Evolutionary conservation across 805 yeast species (phyloP).

Genomic region (Zygosaccharomyces kombuchaensis): DNA sequence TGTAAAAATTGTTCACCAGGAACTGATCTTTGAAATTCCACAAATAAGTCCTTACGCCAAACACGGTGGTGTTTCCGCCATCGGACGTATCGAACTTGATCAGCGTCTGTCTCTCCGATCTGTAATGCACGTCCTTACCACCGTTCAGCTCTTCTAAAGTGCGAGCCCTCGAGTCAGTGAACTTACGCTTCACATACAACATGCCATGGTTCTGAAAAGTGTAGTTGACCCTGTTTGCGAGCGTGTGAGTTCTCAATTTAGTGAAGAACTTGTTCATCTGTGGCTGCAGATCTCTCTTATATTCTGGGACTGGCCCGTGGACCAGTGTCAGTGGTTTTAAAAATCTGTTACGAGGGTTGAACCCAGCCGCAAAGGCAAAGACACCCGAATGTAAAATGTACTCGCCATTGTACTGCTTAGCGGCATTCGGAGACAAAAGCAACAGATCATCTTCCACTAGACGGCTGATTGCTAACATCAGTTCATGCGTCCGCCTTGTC

Average conservation of each 20-base stretch:
- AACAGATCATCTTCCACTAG: slow-evolving; percentile 63
- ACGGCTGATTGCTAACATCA: slow-evolving; percentile 26
- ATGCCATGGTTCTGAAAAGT: slow-evolving; percentile 57
- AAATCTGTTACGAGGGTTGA: slow-evolving; percentile 54
- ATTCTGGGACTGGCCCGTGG: slow-evolving; percentile 72
- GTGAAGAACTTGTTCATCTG: slow-evolving; percentile 68
- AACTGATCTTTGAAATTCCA: slow-evolving; percentile 21
- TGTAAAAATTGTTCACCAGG: slow-evolving; percentile 44
- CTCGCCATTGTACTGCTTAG: slow-evolving; percentile 44
- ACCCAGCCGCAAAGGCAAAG: slow-evolving; percentile 68
- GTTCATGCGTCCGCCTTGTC: slow-evolving; percentile 20
- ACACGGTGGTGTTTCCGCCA: slow-evolving; percentile 34
- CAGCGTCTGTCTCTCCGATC: slow-evolving; percentile 57
- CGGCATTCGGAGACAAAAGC: slow-evolving; percentile 42
- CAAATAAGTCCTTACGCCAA: slow-evolving; percentile 54
- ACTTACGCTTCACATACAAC: slow-evolving; percentile 35
- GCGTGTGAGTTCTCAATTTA: slow-evolving; percentile 48
- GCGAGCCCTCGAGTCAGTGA: slow-evolving; percentile 37
- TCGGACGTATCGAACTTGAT: slow-evolving; percentile 47
- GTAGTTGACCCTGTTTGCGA: slow-evolving; percentile 67
- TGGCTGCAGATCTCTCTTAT: slow-evolving; percentile 47
- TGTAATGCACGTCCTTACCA: slow-evolving; percentile 45
- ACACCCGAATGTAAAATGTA: slow-evolving; percentile 54
- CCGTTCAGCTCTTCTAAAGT: slow-evolving; percentile 36
- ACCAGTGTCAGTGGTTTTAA: slow-evolving; percentile 53